phyloP scores from a whole-genome alignment of 257 asterid genomes.

The Ophiorrhiza pumila region DNA sequence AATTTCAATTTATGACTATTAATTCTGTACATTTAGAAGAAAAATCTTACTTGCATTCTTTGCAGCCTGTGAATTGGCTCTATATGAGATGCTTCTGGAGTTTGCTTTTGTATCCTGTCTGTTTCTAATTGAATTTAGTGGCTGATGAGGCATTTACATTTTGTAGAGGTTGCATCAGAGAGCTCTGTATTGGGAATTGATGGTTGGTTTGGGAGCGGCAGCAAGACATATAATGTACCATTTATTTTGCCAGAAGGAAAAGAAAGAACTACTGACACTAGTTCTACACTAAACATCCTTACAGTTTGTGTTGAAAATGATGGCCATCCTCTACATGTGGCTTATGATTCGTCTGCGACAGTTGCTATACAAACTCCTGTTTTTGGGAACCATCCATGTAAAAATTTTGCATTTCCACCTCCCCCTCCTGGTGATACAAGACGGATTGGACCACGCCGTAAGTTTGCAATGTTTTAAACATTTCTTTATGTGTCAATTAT shows the following conservation, averaged over 20 bases:
- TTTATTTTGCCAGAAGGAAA: constrained; percentile 34
- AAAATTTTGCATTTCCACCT: constrained; percentile 71
- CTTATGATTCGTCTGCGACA: constrained; percentile 34
- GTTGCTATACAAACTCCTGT: constrained; percentile 29
- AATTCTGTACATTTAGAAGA: not conserved
- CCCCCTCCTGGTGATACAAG: constrained; percentile 74
- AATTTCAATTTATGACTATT: not conserved
- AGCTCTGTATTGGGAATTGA: constrained; percentile 54
- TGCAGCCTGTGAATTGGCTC: not conserved
- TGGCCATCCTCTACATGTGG: constrained; percentile 35
- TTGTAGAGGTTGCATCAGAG: constrained; percentile 66
- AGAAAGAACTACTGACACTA: constrained; percentile 7
- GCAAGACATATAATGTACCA: constrained; percentile 40
- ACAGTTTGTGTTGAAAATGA: constrained; percentile 52
- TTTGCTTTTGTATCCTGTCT: not conserved
- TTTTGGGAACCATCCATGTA: constrained; percentile 53
- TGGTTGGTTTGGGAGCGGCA: constrained; percentile 43
- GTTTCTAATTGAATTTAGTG: constrained; percentile 1
- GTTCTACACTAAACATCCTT: constrained; percentile 21
- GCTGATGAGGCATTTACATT: constrained; percentile 18
- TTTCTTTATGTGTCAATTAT: not conserved
- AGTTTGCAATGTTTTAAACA: constrained; percentile 32
- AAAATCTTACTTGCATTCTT: not conserved
- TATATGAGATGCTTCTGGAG: not conserved
- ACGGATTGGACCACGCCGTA: constrained; percentile 94